Evolutionary conservation across 768 basidiomycete genomes (phyloP), one percentile per base, ranked within the genome.

Genomic region (Boletus sp.): DNA sequence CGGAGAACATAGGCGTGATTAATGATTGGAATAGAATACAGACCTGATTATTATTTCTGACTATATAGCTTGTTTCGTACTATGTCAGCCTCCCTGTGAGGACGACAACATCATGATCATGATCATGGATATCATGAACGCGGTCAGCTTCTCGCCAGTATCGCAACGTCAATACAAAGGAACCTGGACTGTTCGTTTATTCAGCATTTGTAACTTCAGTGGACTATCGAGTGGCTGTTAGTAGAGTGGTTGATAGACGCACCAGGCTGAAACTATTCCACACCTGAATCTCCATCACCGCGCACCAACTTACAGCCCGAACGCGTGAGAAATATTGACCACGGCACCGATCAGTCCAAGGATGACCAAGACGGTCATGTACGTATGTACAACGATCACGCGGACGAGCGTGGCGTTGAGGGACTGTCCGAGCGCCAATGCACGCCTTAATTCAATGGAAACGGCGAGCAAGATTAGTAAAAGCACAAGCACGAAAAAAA

Each of bases 11-110:
- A 39, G 50, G 11, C 42, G 47, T 56, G 35, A 37, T 50, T 1
- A 45, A 41, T 15, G 24, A 54, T 50, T 37, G 41, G 33, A 18
- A 47, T 41, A 33, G 35, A 18, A 36, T 33, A 17, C 41, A 24
- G 50, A 50, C 28, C 7, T 36, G 11, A 9, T 14, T 8, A 20
- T 7, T 3, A 20, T 29, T 37, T 20, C 11, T 0, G 39, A 15
- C 39, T 42, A 24, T 50, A 56, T 58, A 42, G 28, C 10, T 4
- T 24, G 28, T 8, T 12, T 17, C 10, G 17, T 7, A 8, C 14
- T 2, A 28, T 45, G 64, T 66, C 57, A 65, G 64, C 64, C 64
- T 45, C 61, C 44, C 12, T 12, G 7, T 49, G 45, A 2, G 61
- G 61, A 62, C 64, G 50, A 63, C 62, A 47, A 45, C 12, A 50